These are phyloP conservation scores for Fomitopsis pulvina DNA, from an alignment of 768 basidiomycete genomes.

Conservation along the genomic window DNA sequence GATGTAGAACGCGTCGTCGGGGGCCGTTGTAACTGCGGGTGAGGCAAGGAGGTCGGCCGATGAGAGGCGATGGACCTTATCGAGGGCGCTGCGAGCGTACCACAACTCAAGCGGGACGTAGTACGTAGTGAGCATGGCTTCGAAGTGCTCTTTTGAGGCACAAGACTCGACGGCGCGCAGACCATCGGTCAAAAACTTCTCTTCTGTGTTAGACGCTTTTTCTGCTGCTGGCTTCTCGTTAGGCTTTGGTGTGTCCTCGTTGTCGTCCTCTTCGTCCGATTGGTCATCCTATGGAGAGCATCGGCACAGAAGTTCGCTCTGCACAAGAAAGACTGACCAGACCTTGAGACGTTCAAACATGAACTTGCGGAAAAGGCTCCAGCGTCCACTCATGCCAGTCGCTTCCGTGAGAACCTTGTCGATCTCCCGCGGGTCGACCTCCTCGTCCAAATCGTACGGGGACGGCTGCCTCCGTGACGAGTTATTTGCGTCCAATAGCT, in stretches of 20 bases:
- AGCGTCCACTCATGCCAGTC: conserved; percentile 85
- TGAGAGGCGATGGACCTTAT: conserved; percentile 90
- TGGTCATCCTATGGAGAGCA: conserved; percentile 17
- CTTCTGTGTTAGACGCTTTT: not conserved
- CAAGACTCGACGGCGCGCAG: conserved; percentile 38
- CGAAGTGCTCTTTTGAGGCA: conserved; percentile 51
- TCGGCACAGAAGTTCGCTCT: not conserved
- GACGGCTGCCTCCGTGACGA: conserved; percentile 14
- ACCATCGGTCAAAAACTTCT: conserved; percentile 6
- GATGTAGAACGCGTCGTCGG: conserved; percentile 96
- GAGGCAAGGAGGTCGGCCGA: conserved; percentile 58
- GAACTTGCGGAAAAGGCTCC: conserved; percentile 88
- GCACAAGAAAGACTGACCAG: conserved; percentile 11
- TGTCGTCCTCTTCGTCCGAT: conserved; percentile 9
- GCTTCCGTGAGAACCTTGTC: conserved; percentile 87
- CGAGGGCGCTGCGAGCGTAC: conserved; percentile 82
- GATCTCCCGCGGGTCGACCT: conserved; percentile 82
- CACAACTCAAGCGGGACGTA: conserved; percentile 89
- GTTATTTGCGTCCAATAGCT: conserved; percentile 11
- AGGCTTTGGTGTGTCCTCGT: not conserved
- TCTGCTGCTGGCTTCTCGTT: not conserved
- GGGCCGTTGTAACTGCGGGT: conserved; percentile 66
- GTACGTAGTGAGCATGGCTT: conserved; percentile 60
- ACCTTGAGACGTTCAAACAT: conserved; percentile 69
- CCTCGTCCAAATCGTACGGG: conserved; percentile 35